Evolutionary conservation across 108 stramenopile genomes (phyloP).

Genomic region (Stephanodiscus minutulus): DNA sequence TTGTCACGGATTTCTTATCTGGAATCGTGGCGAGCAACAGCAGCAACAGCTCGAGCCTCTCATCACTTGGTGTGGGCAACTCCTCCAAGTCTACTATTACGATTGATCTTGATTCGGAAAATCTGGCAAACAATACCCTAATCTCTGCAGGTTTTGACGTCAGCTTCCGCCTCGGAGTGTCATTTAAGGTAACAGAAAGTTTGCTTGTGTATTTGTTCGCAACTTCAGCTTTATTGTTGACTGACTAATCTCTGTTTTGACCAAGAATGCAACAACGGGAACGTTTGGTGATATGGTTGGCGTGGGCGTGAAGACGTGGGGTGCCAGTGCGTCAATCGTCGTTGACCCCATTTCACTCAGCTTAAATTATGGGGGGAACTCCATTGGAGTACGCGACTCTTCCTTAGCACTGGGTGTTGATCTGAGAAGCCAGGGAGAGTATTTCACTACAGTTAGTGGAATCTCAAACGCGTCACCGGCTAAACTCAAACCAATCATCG

Average conservation of each 20-base stretch:
- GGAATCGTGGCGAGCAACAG: conserved; percentile 1
- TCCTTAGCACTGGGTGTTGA: conserved; percentile 16
- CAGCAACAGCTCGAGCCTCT: neutral
- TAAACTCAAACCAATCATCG: conserved; percentile 19
- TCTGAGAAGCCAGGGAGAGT: conserved; percentile 20
- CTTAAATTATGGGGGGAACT: neutral
- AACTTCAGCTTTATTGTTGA: neutral
- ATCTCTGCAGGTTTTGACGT: conserved; percentile 29
- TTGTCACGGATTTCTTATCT: neutral
- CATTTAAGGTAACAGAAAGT: conserved; percentile 4
- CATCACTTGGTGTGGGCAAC: conserved; percentile 3
- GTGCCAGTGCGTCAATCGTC: conserved; percentile 10
- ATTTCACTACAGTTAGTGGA: conserved; percentile 14
- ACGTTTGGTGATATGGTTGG: neutral
- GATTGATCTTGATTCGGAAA: neutral
- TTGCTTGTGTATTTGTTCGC: neutral
- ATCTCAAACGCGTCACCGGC: neutral
- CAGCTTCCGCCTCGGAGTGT: conserved; percentile 14
- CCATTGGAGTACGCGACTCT: conserved; percentile 20
- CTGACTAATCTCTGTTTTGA: neutral
- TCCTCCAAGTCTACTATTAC: conserved; percentile 3
- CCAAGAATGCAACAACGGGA: neutral
- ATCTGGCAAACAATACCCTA: conserved; percentile 7
- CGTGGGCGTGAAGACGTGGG: conserved; percentile 6
- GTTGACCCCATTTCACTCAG: conserved; percentile 25